Evolutionary conservation across 148 eudicot species (phyloP), one percentile per base, ranked within the genome.

Genomic region (Talinum fruticosum): DNA sequence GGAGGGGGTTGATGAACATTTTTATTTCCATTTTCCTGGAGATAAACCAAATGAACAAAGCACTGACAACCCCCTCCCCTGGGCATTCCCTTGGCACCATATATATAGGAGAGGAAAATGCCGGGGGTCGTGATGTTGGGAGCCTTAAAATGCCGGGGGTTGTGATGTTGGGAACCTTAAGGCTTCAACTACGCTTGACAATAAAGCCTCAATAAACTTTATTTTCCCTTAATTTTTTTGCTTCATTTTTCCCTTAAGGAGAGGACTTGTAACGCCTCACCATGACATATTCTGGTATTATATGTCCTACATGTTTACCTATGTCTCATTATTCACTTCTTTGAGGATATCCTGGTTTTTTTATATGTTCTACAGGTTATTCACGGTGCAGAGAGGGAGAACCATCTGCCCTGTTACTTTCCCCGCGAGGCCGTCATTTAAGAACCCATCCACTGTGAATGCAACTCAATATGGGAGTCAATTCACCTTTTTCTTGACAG

Each of bases 311-410:
- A n/a, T 7, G 30, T 66, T 16, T 54, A 76, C 33, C 68, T 57
- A 54, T 29, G 19, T 38, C 19, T 45, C 57, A 70, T 69, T 70
- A 15, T 15, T 32, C 29, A 66, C 44, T 66, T 30, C 49, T 35
- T 23, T 71, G 75, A 69, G 64, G 74, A 65, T 8, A 75, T 82
- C 44, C 75, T 75, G 62, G 28, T 36, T 69, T 41, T 75, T 53
- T 13, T 24, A 61, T 51, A 18, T n/a, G 26, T 51, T 78, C 66
- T 83, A 36, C 94, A 96, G 99, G 91, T 93, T 84, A 78, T 96
- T 75, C 94, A 91, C 81, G 99, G 99, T 75, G 89, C 92, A 76
- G 97, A 96, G 85, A 89, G 75, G 99, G 99, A 69, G 99, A 96
- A 81, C 77, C 94, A 69, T 88, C 86, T 74, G 94, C 95, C 26